Conservation (phyloP, 2,329 filamentous ascomycete species). For the Simplicillium sp. region DNA sequence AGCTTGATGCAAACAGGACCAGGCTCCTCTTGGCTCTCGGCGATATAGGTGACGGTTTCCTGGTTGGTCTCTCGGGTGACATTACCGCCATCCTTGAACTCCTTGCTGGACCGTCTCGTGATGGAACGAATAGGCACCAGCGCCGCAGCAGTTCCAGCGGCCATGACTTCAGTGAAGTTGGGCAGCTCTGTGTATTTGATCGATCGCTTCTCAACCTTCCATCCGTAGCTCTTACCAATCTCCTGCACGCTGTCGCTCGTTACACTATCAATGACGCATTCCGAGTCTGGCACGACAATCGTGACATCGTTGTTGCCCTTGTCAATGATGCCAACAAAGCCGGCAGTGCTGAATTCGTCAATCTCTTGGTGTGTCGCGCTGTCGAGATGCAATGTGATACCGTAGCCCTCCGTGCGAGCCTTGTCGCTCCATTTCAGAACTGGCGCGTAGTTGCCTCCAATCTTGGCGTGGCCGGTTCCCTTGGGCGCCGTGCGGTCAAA, state of each 20-base stretch:
- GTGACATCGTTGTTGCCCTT: constrained; percentile 47
- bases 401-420: constrained; percentile 69
- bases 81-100: constrained; percentile 23
- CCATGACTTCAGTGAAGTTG: constrained; percentile 64
- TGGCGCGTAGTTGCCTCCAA: constrained; percentile 93
- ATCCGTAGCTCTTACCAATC: constrained; percentile 71
- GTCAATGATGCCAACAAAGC: constrained; percentile 73
- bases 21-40: constrained; percentile 51
- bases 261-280: constrained; percentile 78
- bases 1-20: constrained; percentile 67
- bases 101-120: constrained; percentile 46
- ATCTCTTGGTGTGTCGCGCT: constrained; percentile 75
- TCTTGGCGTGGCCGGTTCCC: constrained; percentile 84
- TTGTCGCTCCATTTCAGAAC: constrained; percentile 81
- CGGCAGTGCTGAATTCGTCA: constrained; percentile 92
- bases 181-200: constrained; percentile 54
- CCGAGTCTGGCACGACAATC: constrained; percentile 78
- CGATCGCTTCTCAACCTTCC: constrained; percentile 68
- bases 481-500: constrained; percentile 92
- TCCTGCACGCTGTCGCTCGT: constrained; percentile 71
- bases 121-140: constrained; percentile 90
- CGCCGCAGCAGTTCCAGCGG: constrained; percentile 83
- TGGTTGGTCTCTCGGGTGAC: constrained; percentile 24
- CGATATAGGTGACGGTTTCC: constrained; percentile 48
- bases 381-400: constrained; percentile 92